Conservation (phyloP, 306 rosid species). For the Gynostemma pentaphyllum region DNA sequence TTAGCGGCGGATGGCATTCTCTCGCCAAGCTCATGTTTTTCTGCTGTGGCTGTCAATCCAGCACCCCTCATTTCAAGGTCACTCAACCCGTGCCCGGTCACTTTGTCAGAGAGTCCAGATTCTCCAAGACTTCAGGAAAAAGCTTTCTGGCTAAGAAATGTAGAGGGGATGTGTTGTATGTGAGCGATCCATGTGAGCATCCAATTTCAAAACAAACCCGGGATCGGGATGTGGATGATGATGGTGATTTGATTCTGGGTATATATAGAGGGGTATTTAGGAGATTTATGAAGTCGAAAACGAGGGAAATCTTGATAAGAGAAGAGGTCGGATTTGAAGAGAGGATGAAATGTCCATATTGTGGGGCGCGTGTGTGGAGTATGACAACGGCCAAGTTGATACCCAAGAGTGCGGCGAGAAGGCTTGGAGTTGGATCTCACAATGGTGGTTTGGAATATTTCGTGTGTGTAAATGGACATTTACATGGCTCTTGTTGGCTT, state of each 20-base stretch:
- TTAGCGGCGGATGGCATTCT: conserved; percentile 54
- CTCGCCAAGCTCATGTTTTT: conserved; percentile 50
- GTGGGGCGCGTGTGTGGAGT: conserved; percentile 54
- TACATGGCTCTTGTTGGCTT: conserved; percentile 52
- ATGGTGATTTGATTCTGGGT: conserved; percentile 46
- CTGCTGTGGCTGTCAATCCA: conserved; percentile 43
- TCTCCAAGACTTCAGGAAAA: conserved; percentile 57
- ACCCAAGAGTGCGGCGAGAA: conserved; percentile 46
- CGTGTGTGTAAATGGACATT: conserved; percentile 51
- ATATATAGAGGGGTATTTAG: conserved; percentile 44
- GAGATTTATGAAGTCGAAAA: conserved; percentile 36
- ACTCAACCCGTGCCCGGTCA: conserved; percentile 29
- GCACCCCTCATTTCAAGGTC: conserved; percentile 28
- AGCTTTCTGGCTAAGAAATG: conserved; percentile 35
- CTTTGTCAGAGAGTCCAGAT: conserved; percentile 29
- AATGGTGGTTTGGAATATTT: conserved; percentile 45
- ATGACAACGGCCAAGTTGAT: conserved; percentile 49
- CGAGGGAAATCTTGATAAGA: conserved; percentile 34
- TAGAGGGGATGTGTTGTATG: conserved; percentile 37
- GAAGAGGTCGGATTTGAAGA: conserved; percentile 33
- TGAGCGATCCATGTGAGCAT: conserved; percentile 65
- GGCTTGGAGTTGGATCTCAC: conserved; percentile 60
- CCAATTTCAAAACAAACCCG: too few species aligned
- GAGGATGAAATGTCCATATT: conserved; percentile 35
- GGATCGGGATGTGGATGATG: conserved; percentile 24